Base-by-base conservation (phyloP, 306 rosid genomes). In the Oemleria cerasiformis region DNA sequence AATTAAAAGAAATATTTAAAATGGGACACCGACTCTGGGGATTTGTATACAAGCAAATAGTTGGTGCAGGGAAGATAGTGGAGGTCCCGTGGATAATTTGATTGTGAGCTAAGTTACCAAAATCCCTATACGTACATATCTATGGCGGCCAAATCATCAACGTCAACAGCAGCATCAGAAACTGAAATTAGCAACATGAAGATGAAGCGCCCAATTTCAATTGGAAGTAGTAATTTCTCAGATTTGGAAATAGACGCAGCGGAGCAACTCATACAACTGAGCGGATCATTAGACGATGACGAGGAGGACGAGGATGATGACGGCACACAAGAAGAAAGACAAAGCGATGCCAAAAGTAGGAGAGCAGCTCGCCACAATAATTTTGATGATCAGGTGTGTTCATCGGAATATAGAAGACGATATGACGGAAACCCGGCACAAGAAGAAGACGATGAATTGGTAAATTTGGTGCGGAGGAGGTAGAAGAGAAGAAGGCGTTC, bases 231-330 rank as follows among this genome's bases (percentile, higher is more conserved):
- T 53, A 7, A 19, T n/a, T 53, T 53, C 58, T 53, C 58, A 9
- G 58, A 53, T 21, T 23, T 53, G 20, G 58, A 53, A 53, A 53
- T 17, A 6, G 58, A 53, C 2, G 58, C 25, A 20, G 58, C 58
- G 25, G 58, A 53, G 58, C 58, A 53, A 53, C 58, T 53, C 30
- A 53, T 53, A 53, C 58, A 53, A 53, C 58, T 53, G 11, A 53
- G 58, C 58, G 25, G 58, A 53, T 53, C 58, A 53, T 3, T n/a
- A 20, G 17, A 11, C 17, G 58, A 53, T 3, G 19, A 53, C 25
- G 19, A 53, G 10, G 17, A 11, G 19, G 58, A 53, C 4, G 19
- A 53, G 12, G 19, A 53, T 20, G 17, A 11, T 14, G 5, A 8
- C 21, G 30, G 25, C 25, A 9, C 5, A 4, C 7, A n/a, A 53